Evolutionary conservation across 2,329 filamentous ascomycete species (phyloP).

Genomic region (Trichophyton verrucosum): DNA sequence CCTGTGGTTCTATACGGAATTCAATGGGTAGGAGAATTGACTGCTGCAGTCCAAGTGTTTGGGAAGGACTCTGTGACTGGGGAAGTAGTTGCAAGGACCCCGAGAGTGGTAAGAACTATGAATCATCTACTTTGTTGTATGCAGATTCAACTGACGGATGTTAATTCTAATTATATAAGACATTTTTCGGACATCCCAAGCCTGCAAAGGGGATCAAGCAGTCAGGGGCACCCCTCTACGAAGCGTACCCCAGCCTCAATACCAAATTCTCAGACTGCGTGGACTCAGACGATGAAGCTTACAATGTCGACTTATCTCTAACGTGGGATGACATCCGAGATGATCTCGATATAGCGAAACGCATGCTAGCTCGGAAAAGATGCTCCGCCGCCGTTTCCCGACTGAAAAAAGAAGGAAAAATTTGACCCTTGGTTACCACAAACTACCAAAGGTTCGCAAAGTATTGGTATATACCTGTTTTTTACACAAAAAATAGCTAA

Average conservation of each 20-base stretch:
- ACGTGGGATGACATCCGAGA: neutral
- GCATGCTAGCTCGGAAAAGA: too few relatives aligned
- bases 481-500: too few relatives aligned
- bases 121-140: neutral
- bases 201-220: neutral
- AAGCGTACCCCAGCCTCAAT: too few relatives aligned
- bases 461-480: too few relatives aligned
- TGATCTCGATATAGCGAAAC: too few relatives aligned
- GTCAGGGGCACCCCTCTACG: neutral
- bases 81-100: neutral
- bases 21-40: conserved; percentile 4
- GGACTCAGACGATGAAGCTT: too few relatives aligned
- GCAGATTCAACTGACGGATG: neutral
- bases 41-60: conserved; percentile 4
- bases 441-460: too few relatives aligned
- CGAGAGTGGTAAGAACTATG: neutral
- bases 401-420: neutral
- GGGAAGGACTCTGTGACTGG: neutral
- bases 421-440: too few relatives aligned
- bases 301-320: neutral
- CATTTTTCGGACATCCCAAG: neutral
- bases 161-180: neutral
- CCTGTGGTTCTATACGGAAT: neutral
- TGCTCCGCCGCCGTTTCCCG: neutral
- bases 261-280: too few relatives aligned